phyloP scores from a whole-genome alignment of 192 early-diverging fungal genomes.

The Gorgonomyces haynaldii region DNA sequence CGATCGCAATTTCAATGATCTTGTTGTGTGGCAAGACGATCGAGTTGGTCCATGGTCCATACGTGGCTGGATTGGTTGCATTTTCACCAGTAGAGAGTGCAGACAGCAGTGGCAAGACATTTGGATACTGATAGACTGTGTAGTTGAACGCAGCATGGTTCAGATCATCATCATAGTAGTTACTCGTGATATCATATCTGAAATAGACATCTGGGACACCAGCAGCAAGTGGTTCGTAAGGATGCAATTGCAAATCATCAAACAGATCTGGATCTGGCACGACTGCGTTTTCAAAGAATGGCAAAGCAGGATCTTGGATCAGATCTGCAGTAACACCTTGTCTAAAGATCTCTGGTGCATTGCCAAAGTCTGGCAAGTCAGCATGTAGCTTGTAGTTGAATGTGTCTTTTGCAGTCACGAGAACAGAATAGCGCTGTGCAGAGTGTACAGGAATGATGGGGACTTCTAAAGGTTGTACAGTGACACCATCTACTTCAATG shows the following conservation, averaged over 20 bases:
- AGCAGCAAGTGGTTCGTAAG: slow-evolving; percentile 22
- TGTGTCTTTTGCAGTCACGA: slow-evolving; percentile 52
- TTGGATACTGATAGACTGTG: slow-evolving; percentile 51
- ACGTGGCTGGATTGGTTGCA: slow-evolving; percentile 34
- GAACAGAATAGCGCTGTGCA: slow-evolving; percentile 71
- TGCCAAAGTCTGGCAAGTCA: slow-evolving; percentile 48
- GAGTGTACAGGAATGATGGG: slow-evolving; percentile 46
- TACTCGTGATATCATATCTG: slow-evolving; percentile 48
- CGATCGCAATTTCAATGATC: slow-evolving; percentile 56
- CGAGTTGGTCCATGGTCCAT: slow-evolving; percentile 54
- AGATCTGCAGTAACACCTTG: background rate
- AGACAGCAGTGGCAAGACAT: slow-evolving; percentile 52
- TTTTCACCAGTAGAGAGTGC: slow-evolving; percentile 48
- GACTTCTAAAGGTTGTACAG: slow-evolving; percentile 43
- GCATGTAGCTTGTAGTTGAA: slow-evolving; percentile 63
- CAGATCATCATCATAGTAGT: slow-evolving; percentile 53
- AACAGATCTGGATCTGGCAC: slow-evolving; percentile 41
- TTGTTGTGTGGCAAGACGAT: slow-evolving; percentile 49
- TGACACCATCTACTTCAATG: slow-evolving; percentile 71
- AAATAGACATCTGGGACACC: slow-evolving; percentile 33
- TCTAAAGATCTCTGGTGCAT: slow-evolving; percentile 1
- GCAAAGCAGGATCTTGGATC: background rate
- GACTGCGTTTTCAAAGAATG: slow-evolving; percentile 9
- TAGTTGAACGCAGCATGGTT: slow-evolving; percentile 79
- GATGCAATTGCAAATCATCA: slow-evolving; percentile 32